phyloP scores from a whole-genome alignment of 345 rosid genomes.

The Acer saccharum region DNA sequence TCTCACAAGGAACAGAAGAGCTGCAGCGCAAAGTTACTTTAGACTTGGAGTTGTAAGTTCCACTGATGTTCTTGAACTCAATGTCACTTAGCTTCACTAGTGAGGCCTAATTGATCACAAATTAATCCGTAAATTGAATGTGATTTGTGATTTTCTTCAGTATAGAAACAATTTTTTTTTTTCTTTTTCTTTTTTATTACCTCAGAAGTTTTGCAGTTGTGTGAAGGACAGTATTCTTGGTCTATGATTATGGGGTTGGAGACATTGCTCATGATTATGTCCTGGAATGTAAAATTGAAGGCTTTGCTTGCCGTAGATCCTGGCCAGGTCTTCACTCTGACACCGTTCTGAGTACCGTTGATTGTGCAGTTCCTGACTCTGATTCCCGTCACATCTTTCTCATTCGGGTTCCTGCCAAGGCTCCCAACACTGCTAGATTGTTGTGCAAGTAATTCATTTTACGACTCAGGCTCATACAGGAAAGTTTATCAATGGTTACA shows the following conservation, averaged over 20 bases:
- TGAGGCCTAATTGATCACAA: constrained; percentile 38
- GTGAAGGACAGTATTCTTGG: constrained; percentile 52
- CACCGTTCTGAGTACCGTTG: constrained; percentile 51
- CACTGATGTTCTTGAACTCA: constrained; percentile 44
- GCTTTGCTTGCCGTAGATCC: constrained; percentile 39
- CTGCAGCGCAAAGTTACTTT: constrained; percentile 55
- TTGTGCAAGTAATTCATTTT: neutral
- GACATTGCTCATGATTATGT: constrained; percentile 50
- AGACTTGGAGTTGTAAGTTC: constrained; percentile 44
- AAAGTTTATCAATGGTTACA: neutral
- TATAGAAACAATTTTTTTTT: neutral
- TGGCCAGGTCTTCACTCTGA: constrained; percentile 59
- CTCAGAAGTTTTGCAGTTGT: constrained; percentile 28
- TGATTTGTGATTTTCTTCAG: neutral
- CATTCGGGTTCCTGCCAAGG: constrained; percentile 48
- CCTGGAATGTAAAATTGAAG: constrained; percentile 35
- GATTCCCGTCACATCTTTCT: constrained; percentile 47
- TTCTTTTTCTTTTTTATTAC: constrained; percentile 11
- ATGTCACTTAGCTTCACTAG: constrained; percentile 48
- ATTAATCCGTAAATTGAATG: neutral
- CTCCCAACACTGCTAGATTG: constrained; percentile 49
- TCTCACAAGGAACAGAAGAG: constrained; percentile 41
- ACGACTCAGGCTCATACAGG: neutral
- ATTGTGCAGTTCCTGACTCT: constrained; percentile 41
- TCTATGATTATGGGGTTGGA: constrained; percentile 58